These are phyloP conservation scores for Aspergillus novofumigatus DNA, from an alignment of 2,329 filamentous ascomycete species.

Conservation along the genomic window DNA sequence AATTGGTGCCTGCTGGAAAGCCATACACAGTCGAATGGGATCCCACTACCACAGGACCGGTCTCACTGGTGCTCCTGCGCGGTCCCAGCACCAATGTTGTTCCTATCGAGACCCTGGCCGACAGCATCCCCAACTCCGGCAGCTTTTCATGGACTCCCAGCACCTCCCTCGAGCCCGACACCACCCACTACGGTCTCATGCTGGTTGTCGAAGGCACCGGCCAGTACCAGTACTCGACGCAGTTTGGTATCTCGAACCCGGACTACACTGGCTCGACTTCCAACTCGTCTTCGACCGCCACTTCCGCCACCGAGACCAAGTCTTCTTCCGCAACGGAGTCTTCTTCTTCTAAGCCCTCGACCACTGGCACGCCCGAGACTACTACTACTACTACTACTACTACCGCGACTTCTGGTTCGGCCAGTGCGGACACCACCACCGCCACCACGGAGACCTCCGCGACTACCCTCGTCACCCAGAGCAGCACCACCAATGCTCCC, in stretches of 20 bases:
- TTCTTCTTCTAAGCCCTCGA: not conserved
- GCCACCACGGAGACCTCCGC: not conserved
- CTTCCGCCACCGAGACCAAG: not conserved
- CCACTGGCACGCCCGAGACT: not conserved
- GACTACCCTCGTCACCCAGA: not conserved
- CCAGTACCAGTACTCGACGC: conserved; percentile 59
- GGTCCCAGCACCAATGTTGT: conserved; percentile 54
- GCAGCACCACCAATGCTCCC: not conserved
- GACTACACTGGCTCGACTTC: conserved; percentile 12
- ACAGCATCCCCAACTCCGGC: conserved; percentile 54
- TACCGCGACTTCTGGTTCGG: not conserved
- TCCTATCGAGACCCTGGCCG: conserved; percentile 49
- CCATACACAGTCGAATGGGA: conserved; percentile 58
- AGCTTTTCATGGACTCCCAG: conserved; percentile 53
- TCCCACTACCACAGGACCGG: conserved; percentile 32
- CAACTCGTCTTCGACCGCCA: conserved; percentile 1
- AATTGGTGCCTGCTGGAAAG: conserved; percentile 52
- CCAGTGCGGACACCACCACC: not conserved
- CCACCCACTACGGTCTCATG: conserved; percentile 57
- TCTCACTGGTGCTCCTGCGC: conserved; percentile 57
- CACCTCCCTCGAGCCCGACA: conserved; percentile 45
- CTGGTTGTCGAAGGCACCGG: conserved; percentile 57
- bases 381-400: not conserved
- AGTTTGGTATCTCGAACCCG: conserved; percentile 54
- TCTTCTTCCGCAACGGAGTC: not conserved